phyloP scores from a whole-genome alignment of 2,329 filamentous ascomycete species.

The Xylariaceae sp. region DNA sequence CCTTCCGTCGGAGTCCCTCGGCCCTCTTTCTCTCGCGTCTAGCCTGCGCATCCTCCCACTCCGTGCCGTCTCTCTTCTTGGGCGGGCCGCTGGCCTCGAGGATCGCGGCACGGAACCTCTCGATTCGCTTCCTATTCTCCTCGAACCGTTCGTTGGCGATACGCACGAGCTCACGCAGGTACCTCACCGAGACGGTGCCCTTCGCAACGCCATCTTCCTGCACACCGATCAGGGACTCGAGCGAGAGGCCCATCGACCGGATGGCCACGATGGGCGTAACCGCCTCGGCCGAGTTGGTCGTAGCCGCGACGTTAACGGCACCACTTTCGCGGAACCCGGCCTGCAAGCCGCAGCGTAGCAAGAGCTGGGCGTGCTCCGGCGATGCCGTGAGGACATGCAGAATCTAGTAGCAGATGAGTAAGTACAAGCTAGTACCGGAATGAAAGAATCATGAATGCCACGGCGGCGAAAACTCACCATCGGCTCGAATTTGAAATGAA shows the following conservation, averaged over 20 bases:
- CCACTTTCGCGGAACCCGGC: constrained; percentile 90
- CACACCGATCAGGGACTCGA: constrained; percentile 74
- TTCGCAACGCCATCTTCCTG: constrained; percentile 37
- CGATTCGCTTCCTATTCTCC: constrained; percentile 63
- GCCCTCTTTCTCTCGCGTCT: constrained; percentile 51
- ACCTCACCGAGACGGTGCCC: constrained; percentile 57
- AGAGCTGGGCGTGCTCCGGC: constrained; percentile 63
- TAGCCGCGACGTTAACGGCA: constrained; percentile 57
- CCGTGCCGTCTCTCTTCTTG: constrained; percentile 33
- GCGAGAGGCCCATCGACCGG: constrained; percentile 71
- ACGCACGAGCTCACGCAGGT: constrained; percentile 60
- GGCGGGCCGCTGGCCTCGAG: constrained; percentile 30
- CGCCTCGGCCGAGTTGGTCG: constrained; percentile 29
- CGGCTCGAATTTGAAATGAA: constrained; percentile 91
- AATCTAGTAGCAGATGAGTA: constrained; percentile 52
- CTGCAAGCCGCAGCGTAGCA: constrained; percentile 69
- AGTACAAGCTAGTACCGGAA: not conserved
- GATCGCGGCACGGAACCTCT: constrained; percentile 55
- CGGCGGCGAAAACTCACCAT: constrained; percentile 58
- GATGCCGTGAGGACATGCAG: constrained; percentile 81
- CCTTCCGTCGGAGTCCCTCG: constrained; percentile 52
- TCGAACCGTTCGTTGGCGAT: constrained; percentile 71
- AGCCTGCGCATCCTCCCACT: constrained; percentile 50
- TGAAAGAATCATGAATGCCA: not conserved
- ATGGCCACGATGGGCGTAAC: constrained; percentile 72